A percentile compares a stretch with the other conserved stretches of the same genome.
Evolutionary conservation across 179 eudicot genomes (phyloP).

Genomic region (Carnegiea gigantea): DNA sequence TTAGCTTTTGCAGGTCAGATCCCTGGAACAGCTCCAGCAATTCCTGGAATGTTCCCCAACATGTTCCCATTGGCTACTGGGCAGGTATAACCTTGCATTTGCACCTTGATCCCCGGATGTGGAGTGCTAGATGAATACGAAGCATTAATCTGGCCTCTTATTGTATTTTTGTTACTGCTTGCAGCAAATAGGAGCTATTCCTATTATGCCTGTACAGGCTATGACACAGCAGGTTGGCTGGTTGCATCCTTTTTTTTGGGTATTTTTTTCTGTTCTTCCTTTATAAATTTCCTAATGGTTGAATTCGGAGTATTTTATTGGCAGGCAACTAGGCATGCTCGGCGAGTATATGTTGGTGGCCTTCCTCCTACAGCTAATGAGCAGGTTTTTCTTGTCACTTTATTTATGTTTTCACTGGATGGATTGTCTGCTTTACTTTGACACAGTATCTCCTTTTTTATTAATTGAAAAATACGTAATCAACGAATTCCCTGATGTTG

Average conservation of each 20-base stretch:
- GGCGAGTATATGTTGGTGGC: constrained; percentile 57
- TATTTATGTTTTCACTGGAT: not conserved
- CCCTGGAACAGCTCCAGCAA: constrained; percentile 62
- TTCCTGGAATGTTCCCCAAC: constrained; percentile 86
- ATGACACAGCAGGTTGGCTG: constrained; percentile 54
- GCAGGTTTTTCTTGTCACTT: constrained; percentile 34
- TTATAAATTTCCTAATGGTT: constrained; percentile 6
- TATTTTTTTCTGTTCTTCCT: not conserved
- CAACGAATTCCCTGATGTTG: not conserved
- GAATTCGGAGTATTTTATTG: constrained; percentile 3
- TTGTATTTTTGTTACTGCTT: constrained; percentile 10
- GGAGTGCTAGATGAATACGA: not conserved
- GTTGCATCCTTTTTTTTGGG: not conserved
- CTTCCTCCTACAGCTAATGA: constrained; percentile 55
- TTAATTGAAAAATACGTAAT: not conserved
- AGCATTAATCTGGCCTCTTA: constrained; percentile 10
- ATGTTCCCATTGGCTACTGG: constrained; percentile 40
- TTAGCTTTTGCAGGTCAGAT: constrained; percentile 72
- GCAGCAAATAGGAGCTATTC: constrained; percentile 48
- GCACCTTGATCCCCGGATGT: not conserved
- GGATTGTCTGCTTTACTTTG: not conserved
- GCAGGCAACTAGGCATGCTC: constrained; percentile 59
- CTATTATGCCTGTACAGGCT: constrained; percentile 55
- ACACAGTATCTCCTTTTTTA: not conserved
- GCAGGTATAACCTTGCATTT: constrained; percentile 29